These are phyloP conservation scores for Penicillium cosmopolitanum DNA, from an alignment of 495 filamentous ascomycete genomes.

Conservation along the genomic window DNA sequence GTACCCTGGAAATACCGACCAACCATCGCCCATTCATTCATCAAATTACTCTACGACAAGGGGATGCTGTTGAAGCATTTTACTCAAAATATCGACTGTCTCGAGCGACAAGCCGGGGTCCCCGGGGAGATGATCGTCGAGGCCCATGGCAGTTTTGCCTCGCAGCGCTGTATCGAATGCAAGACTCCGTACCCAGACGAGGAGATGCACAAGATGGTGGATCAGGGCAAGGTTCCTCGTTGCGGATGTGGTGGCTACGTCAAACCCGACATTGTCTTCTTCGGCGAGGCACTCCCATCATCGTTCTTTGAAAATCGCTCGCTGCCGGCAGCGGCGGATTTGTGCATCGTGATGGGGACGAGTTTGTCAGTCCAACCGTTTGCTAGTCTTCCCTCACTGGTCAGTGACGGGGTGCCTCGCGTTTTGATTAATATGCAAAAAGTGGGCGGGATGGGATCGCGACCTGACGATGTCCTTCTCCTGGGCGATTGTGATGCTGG, in stretches of 20 bases:
- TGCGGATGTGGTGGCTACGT: constrained; percentile 75
- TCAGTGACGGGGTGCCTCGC: constrained; percentile 65
- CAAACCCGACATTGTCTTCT: constrained; percentile 98
- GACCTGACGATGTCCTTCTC: constrained; percentile 75
- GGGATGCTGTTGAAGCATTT: constrained; percentile 81
- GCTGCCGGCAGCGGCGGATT: constrained; percentile 66
- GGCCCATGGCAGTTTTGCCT: constrained; percentile 93
- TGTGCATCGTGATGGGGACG: constrained; percentile 90
- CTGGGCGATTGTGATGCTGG: constrained; percentile 81
- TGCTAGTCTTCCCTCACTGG: constrained; percentile 72
- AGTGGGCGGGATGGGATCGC: constrained; percentile 79
- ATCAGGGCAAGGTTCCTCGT: constrained; percentile 71
- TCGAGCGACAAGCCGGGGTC: constrained; percentile 87
- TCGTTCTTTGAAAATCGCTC: constrained; percentile 64
- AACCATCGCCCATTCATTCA: constrained; percentile 81
- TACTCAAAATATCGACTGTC: constrained; percentile 96
- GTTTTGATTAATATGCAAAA: constrained; percentile 85
- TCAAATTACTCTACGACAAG: constrained; percentile 74
- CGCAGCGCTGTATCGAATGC: constrained; percentile 90
- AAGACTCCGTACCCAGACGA: constrained; percentile 68
- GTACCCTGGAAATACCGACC: constrained; percentile 90
- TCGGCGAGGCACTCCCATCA: constrained; percentile 81
- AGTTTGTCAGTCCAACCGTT: constrained; percentile 90
- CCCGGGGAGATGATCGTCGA: constrained; percentile 82
- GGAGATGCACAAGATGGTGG: constrained; percentile 70